Conservation (phyloP, 2,329 filamentous ascomycete species). For the Fusarium graminum region DNA sequence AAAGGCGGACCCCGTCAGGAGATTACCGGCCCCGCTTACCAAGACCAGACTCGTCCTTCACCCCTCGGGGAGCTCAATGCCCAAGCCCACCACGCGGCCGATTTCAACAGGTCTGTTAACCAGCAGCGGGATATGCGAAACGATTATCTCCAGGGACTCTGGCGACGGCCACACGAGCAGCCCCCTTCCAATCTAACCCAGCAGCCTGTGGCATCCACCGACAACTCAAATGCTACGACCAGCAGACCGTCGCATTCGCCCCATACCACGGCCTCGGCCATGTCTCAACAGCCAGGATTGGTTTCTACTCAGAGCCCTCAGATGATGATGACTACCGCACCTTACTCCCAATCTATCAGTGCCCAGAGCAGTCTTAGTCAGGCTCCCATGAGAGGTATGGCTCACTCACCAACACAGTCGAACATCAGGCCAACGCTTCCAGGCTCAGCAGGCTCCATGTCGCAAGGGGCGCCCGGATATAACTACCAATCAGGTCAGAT, state of each 20-base stretch:
- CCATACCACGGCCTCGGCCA: conserved; percentile 65
- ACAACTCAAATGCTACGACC: conserved; percentile 59
- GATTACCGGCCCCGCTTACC: conserved; percentile 86
- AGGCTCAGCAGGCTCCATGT: conserved; percentile 65
- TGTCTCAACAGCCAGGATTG: conserved; percentile 70
- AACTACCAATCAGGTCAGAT: conserved; percentile 74
- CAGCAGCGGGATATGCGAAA: conserved; percentile 82
- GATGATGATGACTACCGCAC: conserved; percentile 73
- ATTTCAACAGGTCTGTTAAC: conserved; percentile 88
- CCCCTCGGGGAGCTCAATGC: conserved; percentile 83
- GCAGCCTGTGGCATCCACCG: conserved; percentile 60
- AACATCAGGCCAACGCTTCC: conserved; percentile 74
- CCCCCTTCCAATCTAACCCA: conserved; percentile 66
- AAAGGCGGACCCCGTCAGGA: conserved; percentile 88
- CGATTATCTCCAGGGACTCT: conserved; percentile 84
- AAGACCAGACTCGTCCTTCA: conserved; percentile 84
- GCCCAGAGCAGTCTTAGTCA: conserved; percentile 79
- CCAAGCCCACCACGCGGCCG: conserved; percentile 88
- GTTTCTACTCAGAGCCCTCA: conserved; percentile 74
- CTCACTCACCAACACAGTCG: conserved; percentile 67
- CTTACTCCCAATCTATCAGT: conserved; percentile 79
- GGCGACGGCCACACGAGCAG: conserved; percentile 85
- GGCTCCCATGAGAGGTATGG: conserved; percentile 77
- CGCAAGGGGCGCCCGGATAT: conserved; percentile 67
- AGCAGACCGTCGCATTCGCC: conserved; percentile 70